A percentile compares a stretch with the other conserved stretches of the same genome.
Conservation (phyloP, 805 yeast species). For the Kockiozyma suomiensis region DNA sequence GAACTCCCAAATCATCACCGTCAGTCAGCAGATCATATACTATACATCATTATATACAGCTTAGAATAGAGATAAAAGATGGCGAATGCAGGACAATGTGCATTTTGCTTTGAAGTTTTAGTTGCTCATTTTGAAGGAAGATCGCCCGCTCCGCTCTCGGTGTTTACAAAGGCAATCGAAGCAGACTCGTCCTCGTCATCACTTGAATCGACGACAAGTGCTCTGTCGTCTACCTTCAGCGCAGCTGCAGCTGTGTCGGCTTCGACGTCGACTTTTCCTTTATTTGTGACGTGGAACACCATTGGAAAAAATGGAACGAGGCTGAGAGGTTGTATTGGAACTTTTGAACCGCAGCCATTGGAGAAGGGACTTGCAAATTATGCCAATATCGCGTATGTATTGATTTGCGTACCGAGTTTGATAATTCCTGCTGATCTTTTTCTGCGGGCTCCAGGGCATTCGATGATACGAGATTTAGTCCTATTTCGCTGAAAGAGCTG, state of each 20-base stretch:
- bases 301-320: constrained; percentile 37
- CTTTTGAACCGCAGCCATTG: constrained; percentile 61
- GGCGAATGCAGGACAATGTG: constrained; percentile 36
- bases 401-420: no score
- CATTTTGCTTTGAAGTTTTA: constrained; percentile 35
- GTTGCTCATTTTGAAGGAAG: constrained; percentile 24
- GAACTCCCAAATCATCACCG: no score
- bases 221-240: not conserved
- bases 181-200: constrained; percentile 11
- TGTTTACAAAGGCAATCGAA: constrained; percentile 15
- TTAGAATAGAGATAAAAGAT: constrained; percentile 7
- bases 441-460: no score
- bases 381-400: constrained; percentile 54
- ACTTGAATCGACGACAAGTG: not conserved
- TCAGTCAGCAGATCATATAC: no score
- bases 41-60: not conserved
- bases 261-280: constrained; percentile 49
- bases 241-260: not conserved
- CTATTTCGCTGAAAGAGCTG: constrained; percentile 61
- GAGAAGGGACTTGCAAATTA: constrained; percentile 63
- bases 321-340: constrained; percentile 92
- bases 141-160: constrained; percentile 18
- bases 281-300: constrained; percentile 85
- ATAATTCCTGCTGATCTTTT: no score
- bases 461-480: constrained; percentile 75